These are phyloP conservation scores for Serpula lacrymans DNA, from an alignment of 768 basidiomycete species.

Conservation along the genomic window DNA sequence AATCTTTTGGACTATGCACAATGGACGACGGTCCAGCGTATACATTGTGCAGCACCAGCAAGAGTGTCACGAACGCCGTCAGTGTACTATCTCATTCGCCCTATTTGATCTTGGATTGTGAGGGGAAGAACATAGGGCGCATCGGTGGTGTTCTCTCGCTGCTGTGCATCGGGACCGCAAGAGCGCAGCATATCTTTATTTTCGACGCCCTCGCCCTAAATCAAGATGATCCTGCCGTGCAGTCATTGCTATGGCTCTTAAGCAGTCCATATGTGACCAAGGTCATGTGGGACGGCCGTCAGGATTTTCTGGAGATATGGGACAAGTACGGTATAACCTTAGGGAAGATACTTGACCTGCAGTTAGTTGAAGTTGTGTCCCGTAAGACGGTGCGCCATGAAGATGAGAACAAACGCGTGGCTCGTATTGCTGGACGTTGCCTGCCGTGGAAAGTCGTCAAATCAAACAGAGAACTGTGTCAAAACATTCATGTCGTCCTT, in stretches of 20 bases:
- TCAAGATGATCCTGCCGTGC: constrained; percentile 14
- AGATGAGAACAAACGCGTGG: constrained; percentile 21
- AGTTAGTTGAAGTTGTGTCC: constrained; percentile 36
- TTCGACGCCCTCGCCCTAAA: constrained; percentile 33
- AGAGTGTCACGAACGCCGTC: constrained; percentile 14
- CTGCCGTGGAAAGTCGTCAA: constrained; percentile 21
- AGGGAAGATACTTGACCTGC: constrained; percentile 36
- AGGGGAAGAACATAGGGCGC: constrained; percentile 33
- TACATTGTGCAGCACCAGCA: constrained; percentile 13
- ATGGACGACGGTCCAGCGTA: too few species aligned
- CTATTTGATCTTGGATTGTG: constrained; percentile 37
- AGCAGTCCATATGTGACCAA: constrained; percentile 27
- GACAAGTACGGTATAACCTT: constrained; percentile 25
- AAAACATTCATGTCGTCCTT: constrained; percentile 29
- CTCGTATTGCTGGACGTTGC: constrained; percentile 23
- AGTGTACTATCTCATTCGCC: constrained; percentile 18
- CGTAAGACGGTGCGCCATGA: constrained; percentile 22
- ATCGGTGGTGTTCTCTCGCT: constrained; percentile 31
- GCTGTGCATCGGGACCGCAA: constrained; percentile 30
- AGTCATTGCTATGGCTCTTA: constrained; percentile 25
- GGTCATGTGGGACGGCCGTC: constrained; percentile 41
- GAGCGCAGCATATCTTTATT: constrained; percentile 31
- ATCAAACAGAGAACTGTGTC: constrained; percentile 21
- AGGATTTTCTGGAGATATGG: constrained; percentile 36
- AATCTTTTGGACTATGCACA: too few species aligned